These are phyloP conservation scores for Nepenthes alata DNA, from an alignment of 179 eudicot genomes.

Conservation along the genomic window DNA sequence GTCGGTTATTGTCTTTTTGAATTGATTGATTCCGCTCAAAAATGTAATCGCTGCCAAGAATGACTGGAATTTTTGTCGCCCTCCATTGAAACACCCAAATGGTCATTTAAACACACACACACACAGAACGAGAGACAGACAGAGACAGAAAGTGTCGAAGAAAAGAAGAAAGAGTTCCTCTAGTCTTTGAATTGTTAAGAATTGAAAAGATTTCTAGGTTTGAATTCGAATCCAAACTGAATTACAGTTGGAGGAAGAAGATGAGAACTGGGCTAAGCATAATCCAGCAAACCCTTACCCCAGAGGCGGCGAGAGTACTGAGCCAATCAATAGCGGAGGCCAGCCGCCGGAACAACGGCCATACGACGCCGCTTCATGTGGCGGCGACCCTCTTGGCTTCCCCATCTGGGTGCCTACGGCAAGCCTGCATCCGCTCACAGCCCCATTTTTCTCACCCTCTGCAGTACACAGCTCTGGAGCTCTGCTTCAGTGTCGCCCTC, in stretches of 20 bases:
- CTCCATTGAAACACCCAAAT: too few relatives aligned
- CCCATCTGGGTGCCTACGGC: slow-evolving; percentile 49
- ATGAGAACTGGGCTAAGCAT: slow-evolving; percentile 85
- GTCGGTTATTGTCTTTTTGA: too few relatives aligned
- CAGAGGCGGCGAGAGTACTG: slow-evolving; percentile 52
- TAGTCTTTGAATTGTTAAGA: too few relatives aligned
- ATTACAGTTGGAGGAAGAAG: not conserved
- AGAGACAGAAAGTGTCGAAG: too few relatives aligned
- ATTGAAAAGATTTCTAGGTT: too few relatives aligned
- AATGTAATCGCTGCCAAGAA: too few relatives aligned
- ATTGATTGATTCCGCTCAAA: too few relatives aligned
- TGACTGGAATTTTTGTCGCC: too few relatives aligned
- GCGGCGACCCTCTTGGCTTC: slow-evolving; percentile 58
- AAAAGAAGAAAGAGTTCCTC: too few relatives aligned
- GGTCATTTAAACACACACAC: too few relatives aligned
- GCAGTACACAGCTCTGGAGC: slow-evolving; percentile 70
- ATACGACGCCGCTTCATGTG: slow-evolving; percentile 77
- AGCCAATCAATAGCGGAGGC: slow-evolving; percentile 68
- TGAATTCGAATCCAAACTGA: too few relatives aligned
- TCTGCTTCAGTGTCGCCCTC: slow-evolving; percentile 71
- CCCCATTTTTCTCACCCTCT: slow-evolving; percentile 73
- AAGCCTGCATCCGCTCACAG: slow-evolving; percentile 70
- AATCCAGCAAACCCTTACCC: slow-evolving; percentile 69
- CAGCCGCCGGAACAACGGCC: slow-evolving; percentile 53
- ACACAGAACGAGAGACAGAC: too few relatives aligned